phyloP scores from a whole-genome alignment of 169 alveolate genomes.

The Eimeria praecox region DNA sequence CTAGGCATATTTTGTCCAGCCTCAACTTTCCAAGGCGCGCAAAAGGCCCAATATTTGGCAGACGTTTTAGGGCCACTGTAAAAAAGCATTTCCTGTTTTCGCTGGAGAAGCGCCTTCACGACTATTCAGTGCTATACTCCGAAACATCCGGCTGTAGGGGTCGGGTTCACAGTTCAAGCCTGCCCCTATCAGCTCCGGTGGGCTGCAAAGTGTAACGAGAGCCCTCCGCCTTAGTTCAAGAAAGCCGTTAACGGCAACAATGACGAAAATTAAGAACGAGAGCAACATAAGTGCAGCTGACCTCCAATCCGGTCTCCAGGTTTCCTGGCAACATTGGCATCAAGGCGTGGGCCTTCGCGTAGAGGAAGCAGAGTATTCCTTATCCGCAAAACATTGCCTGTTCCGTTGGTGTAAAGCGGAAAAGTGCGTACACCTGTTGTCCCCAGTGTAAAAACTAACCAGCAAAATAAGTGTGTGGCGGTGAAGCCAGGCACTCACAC shows the following conservation, averaged over 20 bases:
- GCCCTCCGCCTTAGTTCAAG: neutral
- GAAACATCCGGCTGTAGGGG: neutral
- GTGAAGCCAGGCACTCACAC: too few relatives aligned
- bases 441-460: too few relatives aligned
- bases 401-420: neutral
- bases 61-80: neutral
- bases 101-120: neutral
- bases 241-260: neutral
- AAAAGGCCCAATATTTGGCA: neutral
- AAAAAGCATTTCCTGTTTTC: neutral
- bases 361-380: neutral
- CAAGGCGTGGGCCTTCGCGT: neutral
- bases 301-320: neutral
- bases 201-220: neutral
- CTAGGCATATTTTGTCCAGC: too few relatives aligned
- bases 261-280: neutral
- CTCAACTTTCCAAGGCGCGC: neutral
- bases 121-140: neutral
- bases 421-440: neutral
- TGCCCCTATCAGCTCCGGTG: neutral
- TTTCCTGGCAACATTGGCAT: neutral
- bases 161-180: neutral
- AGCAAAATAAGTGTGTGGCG: too few relatives aligned
- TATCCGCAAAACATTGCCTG: neutral
- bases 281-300: neutral